phyloP scores from a whole-genome alignment of 2,329 filamentous ascomycete species.

The Neonectria magnoliae region DNA sequence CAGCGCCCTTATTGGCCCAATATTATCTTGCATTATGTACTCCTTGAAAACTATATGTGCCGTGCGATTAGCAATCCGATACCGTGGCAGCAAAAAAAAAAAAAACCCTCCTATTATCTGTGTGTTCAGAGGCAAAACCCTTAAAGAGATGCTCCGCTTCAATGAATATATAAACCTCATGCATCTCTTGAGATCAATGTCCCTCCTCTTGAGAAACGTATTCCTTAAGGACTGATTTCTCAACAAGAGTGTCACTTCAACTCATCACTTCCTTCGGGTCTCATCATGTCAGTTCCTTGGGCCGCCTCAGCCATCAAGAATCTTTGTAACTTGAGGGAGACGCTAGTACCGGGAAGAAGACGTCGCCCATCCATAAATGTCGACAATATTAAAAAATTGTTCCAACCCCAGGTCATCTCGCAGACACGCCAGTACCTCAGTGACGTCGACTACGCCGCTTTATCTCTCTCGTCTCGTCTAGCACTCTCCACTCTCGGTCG shows the following conservation, averaged over 20 bases:
- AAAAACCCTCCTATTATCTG: neutral
- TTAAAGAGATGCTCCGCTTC: neutral
- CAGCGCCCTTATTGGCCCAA: too few species aligned
- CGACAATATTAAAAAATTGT: neutral
- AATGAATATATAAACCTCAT: neutral
- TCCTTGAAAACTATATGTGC: too few species aligned
- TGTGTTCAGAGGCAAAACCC: neutral
- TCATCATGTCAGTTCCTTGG: neutral
- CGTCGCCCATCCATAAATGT: neutral
- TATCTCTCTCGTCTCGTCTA: neutral
- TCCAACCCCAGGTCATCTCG: neutral
- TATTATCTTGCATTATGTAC: too few species aligned
- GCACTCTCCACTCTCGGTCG: neutral
- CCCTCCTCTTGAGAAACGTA: neutral
- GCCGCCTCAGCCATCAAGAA: neutral
- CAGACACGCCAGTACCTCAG: neutral
- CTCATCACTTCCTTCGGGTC: neutral
- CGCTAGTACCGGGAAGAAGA: neutral
- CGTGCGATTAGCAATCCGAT: too few species aligned
- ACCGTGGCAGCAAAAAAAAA: too few species aligned
- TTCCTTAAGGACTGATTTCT: neutral
- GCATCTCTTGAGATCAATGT: neutral
- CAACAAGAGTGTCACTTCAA: neutral
- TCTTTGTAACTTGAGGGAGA: neutral
- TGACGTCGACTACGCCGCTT: neutral